Evolutionary conservation across 2,329 filamentous ascomycete genomes (phyloP), one percentile per base, ranked within the genome.

Genomic region (Pyrenochaeta sp.): DNA sequence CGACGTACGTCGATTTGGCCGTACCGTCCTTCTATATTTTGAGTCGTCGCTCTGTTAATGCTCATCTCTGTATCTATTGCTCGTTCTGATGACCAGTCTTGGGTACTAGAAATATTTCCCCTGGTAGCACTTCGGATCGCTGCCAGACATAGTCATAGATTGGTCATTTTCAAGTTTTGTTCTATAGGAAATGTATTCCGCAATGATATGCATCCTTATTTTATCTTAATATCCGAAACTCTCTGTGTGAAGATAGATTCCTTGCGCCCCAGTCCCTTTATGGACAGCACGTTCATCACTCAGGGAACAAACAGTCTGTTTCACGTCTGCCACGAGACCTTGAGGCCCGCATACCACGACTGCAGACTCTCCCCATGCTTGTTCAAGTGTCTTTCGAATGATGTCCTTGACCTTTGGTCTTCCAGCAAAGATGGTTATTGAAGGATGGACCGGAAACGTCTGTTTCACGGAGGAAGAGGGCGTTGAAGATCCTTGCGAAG

Each of bases 211-310:
- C n/a, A n/a, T n/a, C n/a, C n/a, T n/a, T n/a, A n/a, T n/a, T n/a
- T n/a, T 18, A n/a, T 63, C 50, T n/a, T 60, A 80, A 56, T 75
- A 86, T 3, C 79, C 81, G 73, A 86, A 87, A 15, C 77, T 79
- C 69, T 88, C 86, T 0, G 81, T 81, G 72, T 87, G 84, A 29
- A 87, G 67, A 67, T 82, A 87, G 23, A 88, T 83, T 0, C 86
- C 87, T 68, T 88, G 85, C 12, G 87, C 87, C 0, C 85, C 86
- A 0, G 84, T 88, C 2, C 87, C 87, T 69, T 89, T 89, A 61
- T 88, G 86, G 37, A 89, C 85, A 3, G 85, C 87, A 27, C 87
- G 77, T 71, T 89, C 87, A 68, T 90, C 86, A 59, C 84, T 86
- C 36, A 89, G 61, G 7, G 67, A 77, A 2, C 84, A 84, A 0